A percentile compares a stretch with the other conserved stretches of the same genome.
Evolutionary conservation across 805 yeast genomes (phyloP).

Genomic region (Barnettozyma pratensis): DNA sequence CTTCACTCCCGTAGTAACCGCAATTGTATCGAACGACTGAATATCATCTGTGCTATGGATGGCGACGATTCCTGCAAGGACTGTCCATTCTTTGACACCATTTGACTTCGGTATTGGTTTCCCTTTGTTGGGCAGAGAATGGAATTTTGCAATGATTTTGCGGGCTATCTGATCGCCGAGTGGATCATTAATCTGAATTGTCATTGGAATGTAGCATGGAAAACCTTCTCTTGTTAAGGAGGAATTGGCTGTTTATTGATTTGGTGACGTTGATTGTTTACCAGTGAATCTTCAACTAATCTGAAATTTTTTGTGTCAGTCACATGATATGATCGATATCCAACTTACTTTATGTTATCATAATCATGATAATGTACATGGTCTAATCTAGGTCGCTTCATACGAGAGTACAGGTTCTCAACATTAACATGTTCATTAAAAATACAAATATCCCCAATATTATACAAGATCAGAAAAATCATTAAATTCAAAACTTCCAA

Average conservation of each 20-base stretch:
- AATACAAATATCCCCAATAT: too few species aligned
- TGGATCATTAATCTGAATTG: constrained; percentile 1
- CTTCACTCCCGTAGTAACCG: constrained; percentile 80
- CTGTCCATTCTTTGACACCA: constrained; percentile 77
- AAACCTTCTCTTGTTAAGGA: too few species aligned
- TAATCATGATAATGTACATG: too few species aligned
- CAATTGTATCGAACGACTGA: constrained; percentile 31
- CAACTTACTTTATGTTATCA: too few species aligned
- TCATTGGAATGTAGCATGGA: not conserved
- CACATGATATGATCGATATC: too few species aligned
- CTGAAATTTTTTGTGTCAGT: too few species aligned
- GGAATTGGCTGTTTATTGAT: too few species aligned
- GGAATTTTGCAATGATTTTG: not conserved
- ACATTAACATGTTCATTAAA: too few species aligned
- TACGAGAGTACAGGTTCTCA: too few species aligned
- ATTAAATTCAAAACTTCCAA: constrained; percentile 10
- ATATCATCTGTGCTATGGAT: constrained; percentile 14
- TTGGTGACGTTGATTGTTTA: too few species aligned
- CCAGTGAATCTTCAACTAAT: too few species aligned
- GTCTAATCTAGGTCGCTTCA: too few species aligned
- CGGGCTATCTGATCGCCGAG: constrained; percentile 6
- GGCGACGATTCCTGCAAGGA: constrained; percentile 68
- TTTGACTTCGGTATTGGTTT: constrained; percentile 60
- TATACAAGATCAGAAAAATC: not conserved
- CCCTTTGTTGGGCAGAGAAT: constrained; percentile 33